Evolutionary conservation across 257 asterid species (phyloP), one percentile per base, ranked within the genome.

Genomic region (Nicotiana paniculata): DNA sequence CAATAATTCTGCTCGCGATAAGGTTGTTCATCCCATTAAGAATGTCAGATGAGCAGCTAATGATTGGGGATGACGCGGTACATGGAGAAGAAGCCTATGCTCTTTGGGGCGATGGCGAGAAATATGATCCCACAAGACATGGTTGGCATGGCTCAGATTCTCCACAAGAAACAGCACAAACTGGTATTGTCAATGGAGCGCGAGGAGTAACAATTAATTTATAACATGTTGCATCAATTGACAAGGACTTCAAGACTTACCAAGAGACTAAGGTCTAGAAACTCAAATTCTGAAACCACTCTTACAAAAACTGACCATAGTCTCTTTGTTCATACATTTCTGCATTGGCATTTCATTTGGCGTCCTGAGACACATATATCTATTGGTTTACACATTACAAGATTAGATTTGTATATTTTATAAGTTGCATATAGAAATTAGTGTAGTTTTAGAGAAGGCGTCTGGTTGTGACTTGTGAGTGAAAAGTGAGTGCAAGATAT

Each of bases 31-130:
- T 95, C 5, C 97, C 98, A 0, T 66, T 95, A 77, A 86, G 98
- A 35, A 95, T 95, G 98, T 91, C 98, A 3, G 95, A 95, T 0
- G 95, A 93, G 76, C 91, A 95, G 46, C 95, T 95, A 54, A 79
- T 90, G 93, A 92, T 93, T 46, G 98, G 98, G 77, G 98, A 95
- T 30, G 98, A 95, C 1, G 98, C 98, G 0, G 98, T 95, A 5
- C 97, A 95, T 30, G 98, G 98, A 0, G 98, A 95, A 83, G 97
- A 93, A 82, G 98, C 98, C 10, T 95, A 95, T 53, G 96, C 97
- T 4, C 89, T 95, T 17, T 95, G 97, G 98, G 98, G 97, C 4
- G 97, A 95, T n/a, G 98, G 98, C 5, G 98, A 94, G 84, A 89
- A 85, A 54, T 94, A 81, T 33, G 98, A 94, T 83, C 88, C 93